A percentile compares a stretch with the other conserved stretches of the same genome.
These are phyloP conservation scores for Podospora pseudopauciseta DNA, from an alignment of 495 filamentous ascomycete species.

Conservation along the genomic window DNA sequence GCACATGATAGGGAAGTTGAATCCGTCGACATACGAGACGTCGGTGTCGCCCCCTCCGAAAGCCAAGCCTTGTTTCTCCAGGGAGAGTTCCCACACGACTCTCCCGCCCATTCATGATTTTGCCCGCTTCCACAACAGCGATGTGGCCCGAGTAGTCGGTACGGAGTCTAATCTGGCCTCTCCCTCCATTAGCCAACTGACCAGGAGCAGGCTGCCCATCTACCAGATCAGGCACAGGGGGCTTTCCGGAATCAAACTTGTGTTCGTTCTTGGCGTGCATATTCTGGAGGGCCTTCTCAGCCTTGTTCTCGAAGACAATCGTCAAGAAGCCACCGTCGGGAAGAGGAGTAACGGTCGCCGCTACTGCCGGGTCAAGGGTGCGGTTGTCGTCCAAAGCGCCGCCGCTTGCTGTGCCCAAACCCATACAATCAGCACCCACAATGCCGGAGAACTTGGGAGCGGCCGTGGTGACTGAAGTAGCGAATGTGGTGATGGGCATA, in stretches of 20 bases:
- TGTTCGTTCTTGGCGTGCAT: background rate
- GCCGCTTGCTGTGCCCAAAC: background rate
- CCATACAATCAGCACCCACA: background rate
- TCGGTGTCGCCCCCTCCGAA: background rate
- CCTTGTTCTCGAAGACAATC: background rate
- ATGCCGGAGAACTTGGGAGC: background rate
- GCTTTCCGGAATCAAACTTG: too few species aligned
- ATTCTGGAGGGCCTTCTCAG: background rate
- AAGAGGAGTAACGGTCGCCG: background rate
- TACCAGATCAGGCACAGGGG: too few species aligned
- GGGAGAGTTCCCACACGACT: background rate
- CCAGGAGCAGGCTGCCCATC: too few species aligned
- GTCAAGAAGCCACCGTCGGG: background rate
- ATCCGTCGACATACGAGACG: conserved; percentile 6
- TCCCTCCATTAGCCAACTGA: too few species aligned
- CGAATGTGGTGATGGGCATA: background rate
- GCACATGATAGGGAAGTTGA: background rate
- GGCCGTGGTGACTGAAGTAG: background rate
- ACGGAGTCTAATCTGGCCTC: background rate
- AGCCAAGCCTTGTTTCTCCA: background rate
- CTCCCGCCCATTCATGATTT: background rate
- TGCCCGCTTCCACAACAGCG: background rate
- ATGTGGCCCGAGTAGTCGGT: background rate
- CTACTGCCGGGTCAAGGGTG: background rate
- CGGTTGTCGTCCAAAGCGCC: background rate